phyloP scores from a whole-genome alignment of 331 rosid species.

The Malus hybrid region DNA sequence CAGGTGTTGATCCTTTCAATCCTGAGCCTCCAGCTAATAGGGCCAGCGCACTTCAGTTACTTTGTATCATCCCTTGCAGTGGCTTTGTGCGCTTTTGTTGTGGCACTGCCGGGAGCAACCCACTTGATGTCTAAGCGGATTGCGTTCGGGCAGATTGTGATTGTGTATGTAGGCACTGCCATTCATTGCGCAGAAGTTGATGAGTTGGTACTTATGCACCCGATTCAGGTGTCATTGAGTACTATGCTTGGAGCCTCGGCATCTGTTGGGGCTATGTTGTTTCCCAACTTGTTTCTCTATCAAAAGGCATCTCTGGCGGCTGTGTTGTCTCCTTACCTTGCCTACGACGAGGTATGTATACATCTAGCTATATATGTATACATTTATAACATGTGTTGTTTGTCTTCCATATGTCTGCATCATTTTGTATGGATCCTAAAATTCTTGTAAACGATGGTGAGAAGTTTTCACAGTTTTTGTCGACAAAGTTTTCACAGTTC shows the following conservation, averaged over 20 bases:
- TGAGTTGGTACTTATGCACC: slow-evolving; percentile 38
- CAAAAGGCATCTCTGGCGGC: slow-evolving; percentile 23
- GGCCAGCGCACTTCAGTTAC: slow-evolving; percentile 28
- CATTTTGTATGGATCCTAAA: neutral
- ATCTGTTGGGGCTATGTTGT: slow-evolving; percentile 47
- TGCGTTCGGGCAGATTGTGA: slow-evolving; percentile 57
- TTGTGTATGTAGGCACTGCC: slow-evolving; percentile 52
- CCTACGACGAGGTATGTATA: slow-evolving; percentile 35
- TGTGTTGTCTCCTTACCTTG: slow-evolving; percentile 38
- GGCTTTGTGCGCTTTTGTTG: slow-evolving; percentile 42
- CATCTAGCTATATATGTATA: neutral
- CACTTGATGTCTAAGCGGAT: slow-evolving; percentile 51
- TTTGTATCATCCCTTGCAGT: slow-evolving; percentile 43
- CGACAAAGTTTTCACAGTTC: neutral
- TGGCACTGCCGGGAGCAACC: slow-evolving; percentile 46
- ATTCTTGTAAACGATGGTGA: neutral
- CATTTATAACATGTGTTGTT: neutral
- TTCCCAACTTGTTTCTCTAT: slow-evolving; percentile 29
- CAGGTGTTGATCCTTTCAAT: slow-evolving; percentile 54
- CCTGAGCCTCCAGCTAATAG: slow-evolving; percentile 41
- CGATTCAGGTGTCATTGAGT: slow-evolving; percentile 51
- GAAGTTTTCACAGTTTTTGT: neutral
- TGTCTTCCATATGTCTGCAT: neutral
- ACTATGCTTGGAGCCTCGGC: slow-evolving; percentile 50
- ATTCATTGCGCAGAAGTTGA: slow-evolving; percentile 38